Percentiles rank a stretch among this genome's conserved stretches.
Evolutionary conservation across 139 green algal species (phyloP).

Genomic region (Auxenochlorella pyrenoidosa): DNA sequence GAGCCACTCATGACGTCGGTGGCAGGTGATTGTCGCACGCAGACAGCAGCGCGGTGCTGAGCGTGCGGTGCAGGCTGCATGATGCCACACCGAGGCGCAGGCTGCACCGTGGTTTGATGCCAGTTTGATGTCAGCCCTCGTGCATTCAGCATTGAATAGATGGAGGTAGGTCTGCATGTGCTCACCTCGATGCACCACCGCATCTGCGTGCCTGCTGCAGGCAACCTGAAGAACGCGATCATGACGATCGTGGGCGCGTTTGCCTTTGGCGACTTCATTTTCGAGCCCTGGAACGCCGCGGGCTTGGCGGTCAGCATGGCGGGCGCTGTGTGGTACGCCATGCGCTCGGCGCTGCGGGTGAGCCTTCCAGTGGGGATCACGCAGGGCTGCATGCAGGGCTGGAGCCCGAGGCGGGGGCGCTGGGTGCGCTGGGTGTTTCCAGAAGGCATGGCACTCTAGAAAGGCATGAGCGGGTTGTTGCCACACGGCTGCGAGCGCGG

Average conservation of each 20-base stretch:
- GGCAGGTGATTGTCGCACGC: conserved; percentile 41
- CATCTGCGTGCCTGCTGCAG: conserved; percentile 24
- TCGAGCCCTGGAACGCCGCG: conserved; percentile 54
- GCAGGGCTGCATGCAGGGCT: background rate
- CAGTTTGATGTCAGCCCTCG: background rate
- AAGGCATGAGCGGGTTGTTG: no score
- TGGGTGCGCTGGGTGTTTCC: no score
- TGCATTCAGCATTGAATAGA: background rate
- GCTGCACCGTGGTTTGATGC: no score
- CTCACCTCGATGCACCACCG: background rate
- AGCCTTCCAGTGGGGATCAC: background rate
- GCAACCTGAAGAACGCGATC: conserved; percentile 78
- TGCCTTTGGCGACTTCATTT: conserved; percentile 78
- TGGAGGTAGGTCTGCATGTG: no score
- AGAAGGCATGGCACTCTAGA: no score
- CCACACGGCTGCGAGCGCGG: no score
- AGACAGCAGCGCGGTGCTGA: background rate
- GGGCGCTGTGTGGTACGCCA: conserved; percentile 70
- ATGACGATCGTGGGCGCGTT: conserved; percentile 75
- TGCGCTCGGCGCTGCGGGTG: conserved; percentile 52
- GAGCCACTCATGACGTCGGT: conserved; percentile 78
- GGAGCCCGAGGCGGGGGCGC: no score
- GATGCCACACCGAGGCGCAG: background rate
- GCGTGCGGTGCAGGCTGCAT: no score
- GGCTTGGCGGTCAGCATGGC: conserved; percentile 68